Base-by-base conservation (phyloP, 345 rosid species). In the Turnera subulata region DNA sequence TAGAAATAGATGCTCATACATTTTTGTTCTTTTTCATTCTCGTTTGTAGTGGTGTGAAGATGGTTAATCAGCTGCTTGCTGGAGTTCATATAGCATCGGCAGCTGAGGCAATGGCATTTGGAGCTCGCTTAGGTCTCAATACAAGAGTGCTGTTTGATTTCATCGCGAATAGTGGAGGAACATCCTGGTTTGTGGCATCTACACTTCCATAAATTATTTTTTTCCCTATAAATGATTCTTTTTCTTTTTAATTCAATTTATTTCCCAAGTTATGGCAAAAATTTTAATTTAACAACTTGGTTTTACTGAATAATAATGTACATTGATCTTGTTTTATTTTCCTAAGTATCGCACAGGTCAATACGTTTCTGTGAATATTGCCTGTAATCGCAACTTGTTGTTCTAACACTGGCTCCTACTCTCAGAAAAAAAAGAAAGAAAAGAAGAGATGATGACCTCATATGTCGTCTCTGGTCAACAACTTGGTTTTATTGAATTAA, bases 91-190 rank as follows among this genome's bases (percentile, higher is more conserved):
- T 92, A 61, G 98, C 96, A 69, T 75, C 93, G 64, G 80, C 95
- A 61, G 98, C 98, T 16, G 98, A 92, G 77, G 98, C 95, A 57
- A 86, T 92, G 84, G 98, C 98, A 49, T 82, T 88, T 61, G 98
- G 95, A 63, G 90, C 95, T 68, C 89, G 89, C 29, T 76, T 92
- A 68, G 89, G 98, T 68, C 95, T 92, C 67, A 77, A 75, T 64
- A 78, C 98, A 54, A 76, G 91, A 78, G 67, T 58, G 58, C 80
- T 92, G 53, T 92, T 86, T 58, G 71, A 86, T 70, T 73, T 75
- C 40, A 81, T 88, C 40, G 65, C 71, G 44, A 74, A 77, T 59
- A 76, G 82, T 53, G 79, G 77, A 32, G 98, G 95, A 70, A 78
- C 84, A 75, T 92, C 98, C 58, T 92, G 98, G 96, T 92, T 81